A percentile compares a stretch with the other conserved stretches of the same genome.
Evolutionary conservation across 2,329 filamentous ascomycete genomes (phyloP).

Genomic region (Fusarium gaditjirri): DNA sequence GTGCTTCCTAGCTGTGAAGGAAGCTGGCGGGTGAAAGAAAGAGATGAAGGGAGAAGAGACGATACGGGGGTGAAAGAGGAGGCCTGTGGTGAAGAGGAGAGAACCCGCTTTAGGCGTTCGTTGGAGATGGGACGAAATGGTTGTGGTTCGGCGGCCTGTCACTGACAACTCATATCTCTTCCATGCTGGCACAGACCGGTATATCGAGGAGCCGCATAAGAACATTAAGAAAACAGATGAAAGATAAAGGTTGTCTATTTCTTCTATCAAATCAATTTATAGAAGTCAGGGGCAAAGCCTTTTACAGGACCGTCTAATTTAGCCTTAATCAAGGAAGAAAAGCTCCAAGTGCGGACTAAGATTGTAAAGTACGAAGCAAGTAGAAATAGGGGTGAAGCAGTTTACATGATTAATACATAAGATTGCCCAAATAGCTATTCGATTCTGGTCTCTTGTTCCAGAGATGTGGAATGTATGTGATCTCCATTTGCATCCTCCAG

Average conservation of each 20-base stretch:
- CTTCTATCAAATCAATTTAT: too few relatives aligned
- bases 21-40: background rate
- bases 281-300: too few relatives aligned
- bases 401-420: background rate
- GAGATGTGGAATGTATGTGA: background rate
- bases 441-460: background rate
- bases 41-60: background rate
- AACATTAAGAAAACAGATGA: too few relatives aligned
- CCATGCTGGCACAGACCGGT: background rate
- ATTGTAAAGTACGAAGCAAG: background rate
- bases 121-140: background rate
- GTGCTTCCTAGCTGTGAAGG: rapidly evolving
- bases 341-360: rapidly evolving
- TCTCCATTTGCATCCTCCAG: rapidly evolving
- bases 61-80: rapidly evolving
- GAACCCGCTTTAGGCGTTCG: rapidly evolving
- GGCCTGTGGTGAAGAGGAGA: background rate
- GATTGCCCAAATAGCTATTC: background rate
- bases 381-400: background rate
- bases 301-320: too few relatives aligned
- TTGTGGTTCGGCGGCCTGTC: rapidly evolving
- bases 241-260: too few relatives aligned
- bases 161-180: background rate
- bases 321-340: background rate
- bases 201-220: too few relatives aligned